Percentiles rank a stretch among this genome's conserved stretches.
Evolutionary conservation across 2,329 filamentous ascomycete species (phyloP).

Genomic region (Fusarium chaquense): DNA sequence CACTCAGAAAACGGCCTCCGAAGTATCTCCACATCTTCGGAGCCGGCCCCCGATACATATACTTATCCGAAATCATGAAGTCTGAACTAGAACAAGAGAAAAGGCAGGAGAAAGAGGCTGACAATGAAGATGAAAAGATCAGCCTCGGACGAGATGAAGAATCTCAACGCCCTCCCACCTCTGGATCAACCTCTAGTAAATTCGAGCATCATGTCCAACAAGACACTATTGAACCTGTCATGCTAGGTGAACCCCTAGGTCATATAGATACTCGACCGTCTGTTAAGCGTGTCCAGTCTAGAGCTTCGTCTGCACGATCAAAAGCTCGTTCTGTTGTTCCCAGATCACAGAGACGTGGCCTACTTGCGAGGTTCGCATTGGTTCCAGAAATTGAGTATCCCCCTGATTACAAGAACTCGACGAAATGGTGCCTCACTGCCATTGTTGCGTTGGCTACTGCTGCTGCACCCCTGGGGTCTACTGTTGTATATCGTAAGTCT

Average conservation of each 20-base stretch:
- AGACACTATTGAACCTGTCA: constrained; percentile 39
- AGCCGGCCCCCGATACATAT: constrained; percentile 30
- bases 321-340: constrained; percentile 57
- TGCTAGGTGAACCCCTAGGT: constrained; percentile 41
- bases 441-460: constrained; percentile 82
- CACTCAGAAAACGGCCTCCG: constrained; percentile 24
- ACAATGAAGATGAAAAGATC: constrained; percentile 26
- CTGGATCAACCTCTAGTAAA: constrained; percentile 30
- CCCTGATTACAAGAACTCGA: constrained; percentile 76
- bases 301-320: constrained; percentile 56
- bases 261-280: constrained; percentile 42
- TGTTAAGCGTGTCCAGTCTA: constrained; percentile 46
- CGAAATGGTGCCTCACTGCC: constrained; percentile 87
- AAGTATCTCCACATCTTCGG: constrained; percentile 39
- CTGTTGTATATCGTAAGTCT: constrained; percentile 82
- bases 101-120: background rate
- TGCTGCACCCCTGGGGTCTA: constrained; percentile 84
- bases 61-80: constrained; percentile 27
- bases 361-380: constrained; percentile 77
- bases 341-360: constrained; percentile 70
- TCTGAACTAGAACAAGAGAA: constrained; percentile 7
- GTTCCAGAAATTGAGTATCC: constrained; percentile 84
- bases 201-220: constrained; percentile 27
- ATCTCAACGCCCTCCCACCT: constrained; percentile 25
- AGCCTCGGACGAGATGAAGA: constrained; percentile 28